These are phyloP conservation scores for Angomonas ambiguus DNA, from an alignment of 208 protist genomes.

Conservation along the genomic window DNA sequence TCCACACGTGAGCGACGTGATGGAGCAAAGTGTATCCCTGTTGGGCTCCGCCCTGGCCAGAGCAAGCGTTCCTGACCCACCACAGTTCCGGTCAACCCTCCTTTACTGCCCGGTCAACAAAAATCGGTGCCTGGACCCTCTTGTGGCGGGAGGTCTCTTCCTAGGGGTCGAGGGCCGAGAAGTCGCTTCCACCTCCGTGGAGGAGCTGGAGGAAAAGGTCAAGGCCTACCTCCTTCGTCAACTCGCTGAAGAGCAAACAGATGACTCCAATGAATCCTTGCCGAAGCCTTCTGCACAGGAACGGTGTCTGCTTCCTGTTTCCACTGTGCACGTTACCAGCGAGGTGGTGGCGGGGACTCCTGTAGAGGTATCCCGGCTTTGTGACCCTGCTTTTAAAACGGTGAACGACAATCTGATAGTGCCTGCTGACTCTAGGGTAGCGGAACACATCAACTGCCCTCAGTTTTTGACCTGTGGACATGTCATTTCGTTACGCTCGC, in stretches of 20 bases:
- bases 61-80: conserved; percentile 32
- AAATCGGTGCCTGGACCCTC: conserved; percentile 65
- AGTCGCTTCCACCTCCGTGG: background rate
- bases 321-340: background rate
- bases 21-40: background rate
- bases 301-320: background rate
- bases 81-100: conserved; percentile 64
- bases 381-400: background rate
- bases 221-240: background rate
- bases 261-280: no score
- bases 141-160: conserved; percentile 37
- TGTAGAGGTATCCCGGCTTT: background rate
- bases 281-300: no score
- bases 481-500: conserved; percentile 57
- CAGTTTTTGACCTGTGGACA: conserved; percentile 73
- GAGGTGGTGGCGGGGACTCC: background rate
- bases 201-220: background rate
- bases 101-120: conserved; percentile 78
- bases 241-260: no score
- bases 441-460: conserved; percentile 44
- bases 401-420: conserved; percentile 34
- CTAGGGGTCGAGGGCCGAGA: conserved; percentile 5
- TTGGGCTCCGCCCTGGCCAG: background rate
- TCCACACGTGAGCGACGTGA: background rate
- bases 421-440: conserved; percentile 4